Evolutionary conservation across 345 rosid species (phyloP), one percentile per base, ranked within the genome.

Genomic region (Moringa oleifera): DNA sequence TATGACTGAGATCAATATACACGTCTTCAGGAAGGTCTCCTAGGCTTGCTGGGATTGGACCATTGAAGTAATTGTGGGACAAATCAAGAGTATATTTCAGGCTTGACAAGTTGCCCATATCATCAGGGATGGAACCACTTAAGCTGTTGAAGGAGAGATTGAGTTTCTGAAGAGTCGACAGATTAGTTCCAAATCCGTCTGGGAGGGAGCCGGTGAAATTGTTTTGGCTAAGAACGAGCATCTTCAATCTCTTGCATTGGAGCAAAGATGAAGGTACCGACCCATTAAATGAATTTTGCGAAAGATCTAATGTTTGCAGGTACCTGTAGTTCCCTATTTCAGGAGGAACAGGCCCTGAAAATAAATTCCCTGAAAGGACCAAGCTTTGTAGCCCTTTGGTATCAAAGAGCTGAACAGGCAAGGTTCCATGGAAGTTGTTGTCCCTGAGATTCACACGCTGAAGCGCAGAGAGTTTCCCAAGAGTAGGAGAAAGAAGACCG

Each of bases 31-130:
- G 72, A 64, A 94, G 87, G 67, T 63, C 76, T 65, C 84, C 92
- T 37, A 94, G 84, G 70, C 77, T 83, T 51, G 73, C 73, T 63
- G 97, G 97, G 67, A 90, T 77, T 47, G 71, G 21, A 71, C 92
- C 92, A 16, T 63, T 75, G 68, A 93, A 86, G 66, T 57, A 52
- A 78, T 88, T 90, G 72, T 90, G 90, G 61, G 97, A 90, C 73
- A 94, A 74, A 81, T 89, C 87, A 56, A 84, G 86, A 58, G 70
- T 76, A 64, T 81, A 80, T 65, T 66, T 83, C 71, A 94, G 71
- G 65, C 80, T 82, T 67, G 66, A 73, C 70, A 90, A 68, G 58
- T 65, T 82, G 24, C 91, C 87, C 0, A 89, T 23, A 67, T 83
- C 87, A 31, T 71, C 21, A 0, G 98, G 98, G 67, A 86, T 78